These are phyloP conservation scores for Eucalyptus decipiens DNA, from an alignment of 345 rosid species.

Conservation along the genomic window DNA sequence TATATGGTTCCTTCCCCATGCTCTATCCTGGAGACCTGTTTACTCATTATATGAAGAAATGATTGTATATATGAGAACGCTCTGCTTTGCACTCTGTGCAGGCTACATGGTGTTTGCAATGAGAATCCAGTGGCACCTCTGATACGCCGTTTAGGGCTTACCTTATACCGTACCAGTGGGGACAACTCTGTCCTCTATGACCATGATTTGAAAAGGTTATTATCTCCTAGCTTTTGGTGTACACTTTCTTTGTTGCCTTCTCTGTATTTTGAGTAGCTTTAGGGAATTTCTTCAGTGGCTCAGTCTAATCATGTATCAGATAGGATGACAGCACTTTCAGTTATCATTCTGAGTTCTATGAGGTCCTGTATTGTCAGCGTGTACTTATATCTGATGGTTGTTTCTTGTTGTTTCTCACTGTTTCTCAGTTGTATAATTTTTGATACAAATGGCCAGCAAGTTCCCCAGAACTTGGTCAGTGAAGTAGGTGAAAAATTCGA, in stretches of 20 bases:
- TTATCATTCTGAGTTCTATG: background rate
- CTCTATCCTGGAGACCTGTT: background rate
- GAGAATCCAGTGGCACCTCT: slow-evolving; percentile 92
- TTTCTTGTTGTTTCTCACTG: background rate
- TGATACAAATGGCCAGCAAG: slow-evolving; percentile 49
- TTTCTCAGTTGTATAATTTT: slow-evolving; percentile 48
- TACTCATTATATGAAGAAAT: background rate
- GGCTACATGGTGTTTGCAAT: slow-evolving; percentile 90
- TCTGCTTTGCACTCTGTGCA: slow-evolving; percentile 3
- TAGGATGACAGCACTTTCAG: background rate
- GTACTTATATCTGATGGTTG: background rate
- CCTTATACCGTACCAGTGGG: slow-evolving; percentile 78
- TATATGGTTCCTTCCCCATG: background rate
- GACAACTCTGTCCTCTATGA: slow-evolving; percentile 85
- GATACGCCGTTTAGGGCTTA: slow-evolving; percentile 62
- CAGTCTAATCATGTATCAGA: background rate
- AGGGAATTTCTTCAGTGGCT: background rate
- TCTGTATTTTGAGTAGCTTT: background rate
- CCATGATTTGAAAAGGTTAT: slow-evolving; percentile 90
- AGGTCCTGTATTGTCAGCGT: background rate
- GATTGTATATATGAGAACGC: background rate
- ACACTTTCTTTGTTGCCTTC: background rate
- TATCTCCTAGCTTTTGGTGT: background rate
- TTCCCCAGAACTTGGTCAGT: slow-evolving; percentile 51
- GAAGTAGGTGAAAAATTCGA: slow-evolving; percentile 70